Evolutionary conservation across 2,329 filamentous ascomycete species (phyloP).

Genomic region (Cordyceps farinosa): DNA sequence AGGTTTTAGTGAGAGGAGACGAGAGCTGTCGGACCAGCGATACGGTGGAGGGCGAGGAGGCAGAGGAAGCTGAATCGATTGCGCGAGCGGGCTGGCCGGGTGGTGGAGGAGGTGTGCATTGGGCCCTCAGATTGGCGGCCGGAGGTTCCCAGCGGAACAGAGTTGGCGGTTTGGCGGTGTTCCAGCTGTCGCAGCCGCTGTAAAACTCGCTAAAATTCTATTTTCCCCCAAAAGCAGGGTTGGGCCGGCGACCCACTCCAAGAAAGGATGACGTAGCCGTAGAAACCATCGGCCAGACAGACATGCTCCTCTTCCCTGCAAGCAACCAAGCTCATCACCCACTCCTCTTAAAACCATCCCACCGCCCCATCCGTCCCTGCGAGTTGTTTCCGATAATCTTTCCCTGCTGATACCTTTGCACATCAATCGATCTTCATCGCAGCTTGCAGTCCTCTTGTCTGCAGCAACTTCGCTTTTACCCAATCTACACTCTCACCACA

Average conservation of each 20-base stretch:
- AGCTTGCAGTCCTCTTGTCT: neutral
- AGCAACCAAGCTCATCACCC: slow-evolving; percentile 15
- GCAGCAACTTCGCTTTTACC: neutral
- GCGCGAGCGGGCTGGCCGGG: neutral
- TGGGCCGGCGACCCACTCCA: slow-evolving; percentile 11
- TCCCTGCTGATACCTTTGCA: slow-evolving; percentile 13
- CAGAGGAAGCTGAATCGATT: neutral
- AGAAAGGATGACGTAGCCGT: slow-evolving; percentile 21
- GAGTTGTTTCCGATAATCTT: slow-evolving; percentile 10
- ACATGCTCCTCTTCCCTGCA: slow-evolving; percentile 5
- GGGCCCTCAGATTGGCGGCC: neutral
- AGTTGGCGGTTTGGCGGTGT: neutral
- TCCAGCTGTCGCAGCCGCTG: neutral
- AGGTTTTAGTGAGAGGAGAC: neutral
- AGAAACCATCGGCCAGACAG: slow-evolving; percentile 15
- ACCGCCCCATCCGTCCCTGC: slow-evolving; percentile 14
- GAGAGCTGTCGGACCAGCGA: neutral
- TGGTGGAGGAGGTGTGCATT: neutral
- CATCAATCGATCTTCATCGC: slow-evolving; percentile 7
- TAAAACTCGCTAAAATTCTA: neutral
- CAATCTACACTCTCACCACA: neutral
- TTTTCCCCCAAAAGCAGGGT: slow-evolving; percentile 10
- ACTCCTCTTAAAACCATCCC: slow-evolving; percentile 16
- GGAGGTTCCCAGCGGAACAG: neutral
- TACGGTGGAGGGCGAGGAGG: neutral